phyloP scores from a whole-genome alignment of 2,329 filamentous ascomycete genomes.

The Knoxdaviesia proteae region DNA sequence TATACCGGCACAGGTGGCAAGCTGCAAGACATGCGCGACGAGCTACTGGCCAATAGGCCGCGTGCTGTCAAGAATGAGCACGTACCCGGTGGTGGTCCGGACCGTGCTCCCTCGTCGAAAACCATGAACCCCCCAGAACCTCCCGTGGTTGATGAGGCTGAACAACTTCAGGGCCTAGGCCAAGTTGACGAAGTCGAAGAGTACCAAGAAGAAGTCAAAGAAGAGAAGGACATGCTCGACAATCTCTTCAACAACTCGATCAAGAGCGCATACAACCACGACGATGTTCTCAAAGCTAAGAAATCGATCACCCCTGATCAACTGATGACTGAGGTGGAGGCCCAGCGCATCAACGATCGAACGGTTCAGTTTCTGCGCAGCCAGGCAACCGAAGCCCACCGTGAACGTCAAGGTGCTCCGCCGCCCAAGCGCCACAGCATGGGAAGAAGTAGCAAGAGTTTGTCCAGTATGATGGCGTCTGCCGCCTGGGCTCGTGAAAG shows the following conservation, averaged over 20 bases:
- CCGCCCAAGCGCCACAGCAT: constrained; percentile 6
- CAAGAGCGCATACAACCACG: constrained; percentile 83
- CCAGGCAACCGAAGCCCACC: constrained; percentile 41
- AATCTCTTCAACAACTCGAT: constrained; percentile 77
- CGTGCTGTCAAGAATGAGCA: no score
- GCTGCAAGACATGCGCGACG: constrained; percentile 5
- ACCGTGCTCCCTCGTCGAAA: background rate
- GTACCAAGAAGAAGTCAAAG: constrained; percentile 26
- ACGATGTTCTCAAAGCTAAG: constrained; percentile 67
- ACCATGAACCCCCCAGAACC: background rate
- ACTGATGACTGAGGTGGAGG: constrained; percentile 55
- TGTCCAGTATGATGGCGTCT: no score
- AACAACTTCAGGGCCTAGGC: constrained; percentile 1
- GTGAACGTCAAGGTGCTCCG: constrained; percentile 32
- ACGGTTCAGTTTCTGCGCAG: constrained; percentile 4
- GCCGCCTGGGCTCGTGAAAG: no score
- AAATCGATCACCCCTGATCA: constrained; percentile 53
- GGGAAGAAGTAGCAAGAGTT: no score
- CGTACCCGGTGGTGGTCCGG: background rate
- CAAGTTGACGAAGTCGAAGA: constrained; percentile 41
- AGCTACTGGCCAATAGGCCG: no score
- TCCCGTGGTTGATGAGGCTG: background rate
- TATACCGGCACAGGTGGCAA: constrained; percentile 51
- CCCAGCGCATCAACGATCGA: constrained; percentile 4
- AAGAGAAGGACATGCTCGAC: constrained; percentile 65